A percentile compares a stretch with the other conserved stretches of the same genome.
Evolutionary conservation across 495 filamentous ascomycete genomes (phyloP).

Genomic region (Trichoderma asperelloides): DNA sequence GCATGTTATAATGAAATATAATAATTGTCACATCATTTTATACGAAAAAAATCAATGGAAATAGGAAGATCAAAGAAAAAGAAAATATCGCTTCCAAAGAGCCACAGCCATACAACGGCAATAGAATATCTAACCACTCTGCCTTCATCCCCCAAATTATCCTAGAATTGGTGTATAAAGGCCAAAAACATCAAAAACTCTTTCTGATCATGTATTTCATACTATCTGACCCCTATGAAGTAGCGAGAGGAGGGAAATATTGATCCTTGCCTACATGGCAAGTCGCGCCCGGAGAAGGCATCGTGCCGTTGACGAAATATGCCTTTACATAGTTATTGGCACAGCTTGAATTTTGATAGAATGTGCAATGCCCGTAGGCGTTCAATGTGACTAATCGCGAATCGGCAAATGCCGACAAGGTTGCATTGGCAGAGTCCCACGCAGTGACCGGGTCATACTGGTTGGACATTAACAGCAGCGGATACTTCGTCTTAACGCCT

Average conservation of each 20-base stretch:
- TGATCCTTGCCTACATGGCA: slow-evolving; percentile 23
- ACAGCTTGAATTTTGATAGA: slow-evolving; percentile 33
- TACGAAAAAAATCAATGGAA: no score
- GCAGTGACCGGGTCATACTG: slow-evolving; percentile 38
- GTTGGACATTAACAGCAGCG: slow-evolving; percentile 33
- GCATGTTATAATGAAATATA: no score
- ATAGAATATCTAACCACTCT: no score
- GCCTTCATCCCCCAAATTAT: no score
- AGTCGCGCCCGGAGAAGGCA: slow-evolving; percentile 25
- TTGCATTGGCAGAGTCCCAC: slow-evolving; percentile 29
- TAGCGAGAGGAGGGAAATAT: background rate
- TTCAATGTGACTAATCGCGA: slow-evolving; percentile 33
- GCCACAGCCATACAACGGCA: no score
- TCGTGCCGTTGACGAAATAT: slow-evolving; percentile 29
- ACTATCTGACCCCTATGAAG: background rate
- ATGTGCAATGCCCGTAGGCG: slow-evolving; percentile 36
- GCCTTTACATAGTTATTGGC: slow-evolving; percentile 25
- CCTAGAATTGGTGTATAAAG: no score
- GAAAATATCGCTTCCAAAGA: no score
- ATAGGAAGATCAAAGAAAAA: no score
- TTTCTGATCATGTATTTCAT: background rate
- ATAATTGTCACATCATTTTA: no score
- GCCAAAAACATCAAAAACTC: no score
- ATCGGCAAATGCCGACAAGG: slow-evolving; percentile 29
- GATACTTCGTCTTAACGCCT: slow-evolving; percentile 28